A percentile compares a stretch with the other conserved stretches of the same genome.
phyloP scores from a whole-genome alignment of 352 stramenopile species.

The Pythium phragmiticola region DNA sequence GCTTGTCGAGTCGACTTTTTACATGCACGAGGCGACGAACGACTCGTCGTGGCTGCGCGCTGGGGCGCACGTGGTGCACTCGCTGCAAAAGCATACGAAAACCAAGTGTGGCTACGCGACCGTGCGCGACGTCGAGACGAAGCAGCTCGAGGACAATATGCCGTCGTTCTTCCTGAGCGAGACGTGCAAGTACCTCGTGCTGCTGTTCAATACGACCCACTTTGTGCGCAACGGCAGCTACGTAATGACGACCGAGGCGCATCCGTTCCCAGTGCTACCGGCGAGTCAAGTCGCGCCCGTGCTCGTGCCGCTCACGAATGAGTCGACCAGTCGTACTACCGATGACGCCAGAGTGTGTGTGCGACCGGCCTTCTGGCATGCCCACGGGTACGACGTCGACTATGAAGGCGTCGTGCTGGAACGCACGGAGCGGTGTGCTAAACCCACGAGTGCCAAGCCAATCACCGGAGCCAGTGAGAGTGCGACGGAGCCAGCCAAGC shows the following conservation, averaged over 20 bases:
- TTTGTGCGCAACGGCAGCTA: conserved; percentile 88
- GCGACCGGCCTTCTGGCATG: conserved; percentile 53
- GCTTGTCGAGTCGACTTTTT: conserved; percentile 97
- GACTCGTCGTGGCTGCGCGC: conserved; percentile 81
- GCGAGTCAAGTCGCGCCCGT: conserved; percentile 35
- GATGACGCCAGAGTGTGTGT: conserved; percentile 13
- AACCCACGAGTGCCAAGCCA: conserved; percentile 18
- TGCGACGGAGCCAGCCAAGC: neutral
- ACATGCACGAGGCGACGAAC: conserved; percentile 91
- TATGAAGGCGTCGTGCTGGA: conserved; percentile 53
- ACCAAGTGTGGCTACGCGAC: conserved; percentile 93
- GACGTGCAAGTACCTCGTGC: conserved; percentile 99
- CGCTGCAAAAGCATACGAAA: conserved; percentile 89
- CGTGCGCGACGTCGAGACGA: conserved; percentile 81
- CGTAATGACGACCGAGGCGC: conserved; percentile 96
- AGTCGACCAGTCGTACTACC: conserved; percentile 13
- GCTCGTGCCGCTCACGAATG: conserved; percentile 32
- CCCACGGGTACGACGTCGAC: conserved; percentile 53
- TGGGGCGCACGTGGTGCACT: conserved; percentile 77
- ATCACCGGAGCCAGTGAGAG: neutral
- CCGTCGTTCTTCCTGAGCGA: conserved; percentile 99
- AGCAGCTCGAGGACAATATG: conserved; percentile 96
- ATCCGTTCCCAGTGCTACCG: conserved; percentile 88
- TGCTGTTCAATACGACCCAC: conserved; percentile 94
- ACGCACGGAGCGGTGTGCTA: conserved; percentile 40